Percentiles rank a stretch among this genome's conserved stretches.
phyloP scores from a whole-genome alignment of 768 basidiomycete genomes.

The Termitomyces sp. region DNA sequence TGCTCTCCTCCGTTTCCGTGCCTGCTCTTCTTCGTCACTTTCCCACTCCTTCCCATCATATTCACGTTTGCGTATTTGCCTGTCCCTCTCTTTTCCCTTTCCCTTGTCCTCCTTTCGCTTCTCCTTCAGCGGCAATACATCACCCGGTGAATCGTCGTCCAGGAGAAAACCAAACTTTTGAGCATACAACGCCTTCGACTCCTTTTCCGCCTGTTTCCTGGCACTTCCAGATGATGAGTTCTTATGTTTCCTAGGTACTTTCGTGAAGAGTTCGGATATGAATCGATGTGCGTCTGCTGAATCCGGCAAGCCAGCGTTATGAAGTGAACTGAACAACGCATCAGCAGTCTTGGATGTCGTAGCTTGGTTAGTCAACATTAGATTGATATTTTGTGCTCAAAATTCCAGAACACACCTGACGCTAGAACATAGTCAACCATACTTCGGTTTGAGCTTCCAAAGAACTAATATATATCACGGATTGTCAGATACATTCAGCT shows the following conservation, averaged over 20 bases:
- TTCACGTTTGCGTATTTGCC: slow-evolving; percentile 77
- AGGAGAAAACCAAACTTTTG: slow-evolving; percentile 80
- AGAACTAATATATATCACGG: slow-evolving; percentile 50
- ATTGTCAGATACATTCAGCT: background rate
- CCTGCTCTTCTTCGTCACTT: slow-evolving; percentile 83
- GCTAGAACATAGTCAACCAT: slow-evolving; percentile 88
- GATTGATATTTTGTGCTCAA: slow-evolving; percentile 8
- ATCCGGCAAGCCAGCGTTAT: slow-evolving; percentile 77
- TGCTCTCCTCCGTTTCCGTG: slow-evolving; percentile 59
- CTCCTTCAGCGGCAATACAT: slow-evolving; percentile 40
- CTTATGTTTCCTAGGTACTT: slow-evolving; percentile 78
- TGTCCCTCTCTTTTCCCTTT: slow-evolving; percentile 53
- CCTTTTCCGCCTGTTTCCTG: slow-evolving; percentile 72
- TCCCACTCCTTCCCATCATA: slow-evolving; percentile 84
- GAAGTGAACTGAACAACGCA: slow-evolving; percentile 72
- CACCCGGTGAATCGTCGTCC: slow-evolving; percentile 65
- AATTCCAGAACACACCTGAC: slow-evolving; percentile 52
- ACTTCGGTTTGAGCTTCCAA: slow-evolving; percentile 80
- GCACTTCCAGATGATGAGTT: slow-evolving; percentile 40
- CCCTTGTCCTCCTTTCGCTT: slow-evolving; percentile 47
- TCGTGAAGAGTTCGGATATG: slow-evolving; percentile 70
- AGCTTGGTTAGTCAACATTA: slow-evolving; percentile 40
- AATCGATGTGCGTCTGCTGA: slow-evolving; percentile 81
- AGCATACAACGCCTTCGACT: slow-evolving; percentile 62
- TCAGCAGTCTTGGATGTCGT: slow-evolving; percentile 81